Evolutionary conservation across 1,139 yeast genomes (phyloP), one percentile per base, ranked within the genome.

Genomic region (Candida dubliniensis): DNA sequence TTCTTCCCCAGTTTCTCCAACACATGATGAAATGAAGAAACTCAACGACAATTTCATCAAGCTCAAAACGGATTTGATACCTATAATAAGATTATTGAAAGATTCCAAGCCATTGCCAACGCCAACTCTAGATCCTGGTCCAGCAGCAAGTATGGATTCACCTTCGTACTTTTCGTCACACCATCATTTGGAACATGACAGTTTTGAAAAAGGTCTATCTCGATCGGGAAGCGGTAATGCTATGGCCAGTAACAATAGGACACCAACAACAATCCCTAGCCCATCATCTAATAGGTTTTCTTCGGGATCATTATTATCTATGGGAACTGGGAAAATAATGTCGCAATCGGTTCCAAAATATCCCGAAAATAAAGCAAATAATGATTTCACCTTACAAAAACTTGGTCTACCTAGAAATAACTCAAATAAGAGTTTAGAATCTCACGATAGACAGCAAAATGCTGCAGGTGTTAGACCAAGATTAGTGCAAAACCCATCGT

Each of bases 71-170:
- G 84, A 79, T 45, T 64, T 79, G 53, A 66, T 76, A 36, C 84
- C 84, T 0, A 71, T 79, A 26, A 66, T 79, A 29, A 67, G 79
- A 45, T 64, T 76, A 36, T 59, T 77, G 13, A 79, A 79, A 48
- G 83, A 79, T 47, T 68, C 73, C 29, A 79, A 79, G 55, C 84
- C 84, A 2, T 63, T 79, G 33, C 84, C 84, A 0, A 76, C 81
- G 0, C 84, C 84, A 3, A 76, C 79, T 1, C 52, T 73, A 34
- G 77, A 68, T 46, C 73, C 76, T 0, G 71, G 74, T 3, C 49
- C 66, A 8, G 51, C 61, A 2, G 56, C 63, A 2, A 50, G 57
- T 5, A 48, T 63, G 33, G 69, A 66, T 24, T 68, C 72, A 34
- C 76, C 76, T 4, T 64, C 73, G 0, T 57, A 56, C 36, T 60